Conservation (phyloP, 768 basidiomycete species). For the Suillus spraguei region DNA sequence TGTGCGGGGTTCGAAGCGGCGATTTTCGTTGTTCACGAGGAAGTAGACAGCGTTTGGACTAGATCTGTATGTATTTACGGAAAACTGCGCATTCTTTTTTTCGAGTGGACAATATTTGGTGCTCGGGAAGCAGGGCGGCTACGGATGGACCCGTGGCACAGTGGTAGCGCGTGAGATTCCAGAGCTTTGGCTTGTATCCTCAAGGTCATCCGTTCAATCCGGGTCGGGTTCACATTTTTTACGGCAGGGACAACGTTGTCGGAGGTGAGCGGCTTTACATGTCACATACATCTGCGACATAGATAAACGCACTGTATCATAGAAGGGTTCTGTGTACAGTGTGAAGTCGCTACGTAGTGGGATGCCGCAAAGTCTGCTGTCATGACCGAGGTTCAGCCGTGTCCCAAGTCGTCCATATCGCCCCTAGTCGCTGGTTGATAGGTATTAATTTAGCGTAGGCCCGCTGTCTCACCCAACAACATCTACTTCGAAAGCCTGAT, state of each 20-base stretch:
- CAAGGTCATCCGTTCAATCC: slow-evolving; percentile 51
- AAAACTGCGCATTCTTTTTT: slow-evolving; percentile 4
- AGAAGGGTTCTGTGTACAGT: not conserved
- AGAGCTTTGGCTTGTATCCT: slow-evolving; percentile 31
- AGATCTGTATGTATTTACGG: slow-evolving; percentile 19
- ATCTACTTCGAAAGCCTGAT: not conserved
- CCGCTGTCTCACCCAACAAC: not conserved
- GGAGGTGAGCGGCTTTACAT: not conserved
- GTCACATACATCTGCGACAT: not conserved
- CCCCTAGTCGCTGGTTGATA: not conserved
- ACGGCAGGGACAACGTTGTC: not conserved
- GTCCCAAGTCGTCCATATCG: not conserved
- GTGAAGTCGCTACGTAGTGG: not conserved
- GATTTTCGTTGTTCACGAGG: slow-evolving; percentile 33
- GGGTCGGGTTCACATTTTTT: slow-evolving; percentile 42
- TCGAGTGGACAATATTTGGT: not conserved
- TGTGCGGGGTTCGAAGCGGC: slow-evolving; percentile 22
- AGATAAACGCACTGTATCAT: not conserved
- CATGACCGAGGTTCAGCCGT: not conserved
- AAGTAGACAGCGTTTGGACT: slow-evolving; percentile 26
- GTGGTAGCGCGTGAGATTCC: slow-evolving; percentile 45
- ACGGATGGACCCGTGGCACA: slow-evolving; percentile 37
- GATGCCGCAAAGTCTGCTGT: not conserved
- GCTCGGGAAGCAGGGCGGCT: not conserved
- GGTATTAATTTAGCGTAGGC: not conserved